Evolutionary conservation across 495 filamentous ascomycete genomes (phyloP).

Genomic region (Penicillium paxilli): DNA sequence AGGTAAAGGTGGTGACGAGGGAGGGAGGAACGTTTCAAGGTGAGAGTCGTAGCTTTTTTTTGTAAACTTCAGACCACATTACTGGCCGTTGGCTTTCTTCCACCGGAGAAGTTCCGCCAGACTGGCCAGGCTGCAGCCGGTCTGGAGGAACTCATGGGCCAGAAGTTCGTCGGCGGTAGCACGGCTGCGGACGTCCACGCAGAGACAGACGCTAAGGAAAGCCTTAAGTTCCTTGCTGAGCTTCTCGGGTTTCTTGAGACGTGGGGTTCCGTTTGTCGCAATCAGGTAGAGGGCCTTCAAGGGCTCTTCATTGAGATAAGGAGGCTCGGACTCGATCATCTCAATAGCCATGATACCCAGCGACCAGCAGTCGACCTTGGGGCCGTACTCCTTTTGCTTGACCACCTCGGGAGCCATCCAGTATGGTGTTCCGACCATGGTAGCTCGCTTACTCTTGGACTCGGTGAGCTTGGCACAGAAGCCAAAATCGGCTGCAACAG

Average conservation of each 20-base stretch:
- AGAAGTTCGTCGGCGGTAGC: slow-evolving; percentile 88
- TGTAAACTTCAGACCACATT: too few relatives aligned
- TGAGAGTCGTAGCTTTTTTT: too few relatives aligned
- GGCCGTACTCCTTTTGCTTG: slow-evolving; percentile 97
- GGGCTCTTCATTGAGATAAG: slow-evolving; percentile 96
- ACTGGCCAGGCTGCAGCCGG: slow-evolving; percentile 70
- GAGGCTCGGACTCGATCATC: slow-evolving; percentile 98
- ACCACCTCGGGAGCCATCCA: slow-evolving; percentile 99
- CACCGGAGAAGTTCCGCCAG: slow-evolving; percentile 83
- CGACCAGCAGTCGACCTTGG: slow-evolving; percentile 99
- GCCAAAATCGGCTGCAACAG: slow-evolving; percentile 81
- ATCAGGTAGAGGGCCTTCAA: slow-evolving; percentile 95
- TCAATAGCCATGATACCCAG: slow-evolving; percentile 99
- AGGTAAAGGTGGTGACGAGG: too few relatives aligned
- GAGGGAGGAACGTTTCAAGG: not conserved
- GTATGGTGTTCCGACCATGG: slow-evolving; percentile 98
- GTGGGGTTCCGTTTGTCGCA: slow-evolving; percentile 94
- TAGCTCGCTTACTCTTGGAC: slow-evolving; percentile 92
- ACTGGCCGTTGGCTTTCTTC: slow-evolving; percentile 49
- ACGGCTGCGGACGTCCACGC: slow-evolving; percentile 92
- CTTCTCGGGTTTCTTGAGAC: slow-evolving; percentile 96
- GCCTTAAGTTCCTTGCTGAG: slow-evolving; percentile 94
- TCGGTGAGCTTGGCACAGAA: slow-evolving; percentile 99
- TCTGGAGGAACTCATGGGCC: slow-evolving; percentile 72
- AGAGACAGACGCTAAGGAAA: slow-evolving; percentile 93